A percentile compares a stretch with the other conserved stretches of the same genome.
phyloP scores from a whole-genome alignment of 805 yeast species.

The Cyberlindnera xishuangbannaensis region DNA sequence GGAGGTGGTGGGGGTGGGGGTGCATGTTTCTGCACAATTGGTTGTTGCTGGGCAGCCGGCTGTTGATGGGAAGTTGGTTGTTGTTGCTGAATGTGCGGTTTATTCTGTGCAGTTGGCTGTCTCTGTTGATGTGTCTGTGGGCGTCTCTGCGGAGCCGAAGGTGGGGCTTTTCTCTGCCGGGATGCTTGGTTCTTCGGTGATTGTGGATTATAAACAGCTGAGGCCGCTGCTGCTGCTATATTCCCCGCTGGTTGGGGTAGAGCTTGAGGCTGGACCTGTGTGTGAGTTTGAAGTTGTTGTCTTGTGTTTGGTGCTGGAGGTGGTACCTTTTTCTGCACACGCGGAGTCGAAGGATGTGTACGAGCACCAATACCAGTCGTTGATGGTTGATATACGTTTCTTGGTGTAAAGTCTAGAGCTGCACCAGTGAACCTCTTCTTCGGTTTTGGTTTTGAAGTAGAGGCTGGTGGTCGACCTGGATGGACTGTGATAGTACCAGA shows the following conservation, averaged over 20 bases:
- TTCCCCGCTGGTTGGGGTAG: conserved; percentile 4
- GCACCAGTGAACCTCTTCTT: conserved; percentile 36
- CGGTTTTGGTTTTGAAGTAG: conserved; percentile 73
- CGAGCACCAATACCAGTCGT: too few species aligned
- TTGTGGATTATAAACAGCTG: conserved; percentile 33
- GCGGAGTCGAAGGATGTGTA: too few species aligned
- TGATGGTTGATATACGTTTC: conserved; percentile 18
- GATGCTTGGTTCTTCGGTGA: conserved; percentile 23
- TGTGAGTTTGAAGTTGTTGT: too few species aligned
- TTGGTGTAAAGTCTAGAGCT: conserved; percentile 27
- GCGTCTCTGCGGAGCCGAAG: conserved; percentile 18
- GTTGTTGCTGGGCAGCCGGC: conserved; percentile 17
- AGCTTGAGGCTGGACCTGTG: too few species aligned
- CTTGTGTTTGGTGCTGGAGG: conserved; percentile 26
- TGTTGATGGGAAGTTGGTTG: conserved; percentile 46
- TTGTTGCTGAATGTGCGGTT: conserved; percentile 66
- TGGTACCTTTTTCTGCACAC: conserved; percentile 23
- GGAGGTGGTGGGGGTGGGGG: conserved; percentile 79
- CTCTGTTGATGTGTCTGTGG: too few species aligned
- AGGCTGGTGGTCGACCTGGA: conserved; percentile 69
- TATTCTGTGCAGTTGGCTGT: conserved; percentile 28
- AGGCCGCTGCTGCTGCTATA: conserved; percentile 29
- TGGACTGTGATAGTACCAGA: conserved; percentile 81
- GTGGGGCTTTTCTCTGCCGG: conserved; percentile 21
- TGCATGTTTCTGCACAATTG: conserved; percentile 30